Percentiles rank a stretch among this genome's conserved stretches.
Conservation (phyloP, 805 yeast genomes). For the Cyberlindnera xylosilytica region DNA sequence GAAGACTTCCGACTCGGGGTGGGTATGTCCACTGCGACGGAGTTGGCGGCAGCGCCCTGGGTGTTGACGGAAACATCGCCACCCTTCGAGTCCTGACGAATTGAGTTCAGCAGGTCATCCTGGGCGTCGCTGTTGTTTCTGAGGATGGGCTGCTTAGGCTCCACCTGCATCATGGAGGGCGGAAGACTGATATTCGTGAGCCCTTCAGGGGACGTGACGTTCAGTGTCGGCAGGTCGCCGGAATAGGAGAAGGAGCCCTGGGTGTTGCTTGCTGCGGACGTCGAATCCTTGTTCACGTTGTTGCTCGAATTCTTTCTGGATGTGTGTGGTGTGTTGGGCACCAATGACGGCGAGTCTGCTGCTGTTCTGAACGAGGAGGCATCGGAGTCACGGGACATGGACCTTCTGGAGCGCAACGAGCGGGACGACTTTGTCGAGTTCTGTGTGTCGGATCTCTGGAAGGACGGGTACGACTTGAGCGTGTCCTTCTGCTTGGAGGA, state of each 20-base stretch:
- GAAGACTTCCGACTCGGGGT: slow-evolving; percentile 26
- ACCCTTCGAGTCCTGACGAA: slow-evolving; percentile 5
- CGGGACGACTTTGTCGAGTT: slow-evolving; percentile 46
- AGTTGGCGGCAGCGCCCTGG: not conserved
- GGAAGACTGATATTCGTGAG: slow-evolving; percentile 42
- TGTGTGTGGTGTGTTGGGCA: slow-evolving; percentile 26
- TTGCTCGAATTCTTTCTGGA: slow-evolving; percentile 26
- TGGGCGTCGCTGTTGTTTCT: slow-evolving; percentile 40
- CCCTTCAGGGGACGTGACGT: slow-evolving; percentile 29
- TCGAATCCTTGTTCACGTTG: slow-evolving; percentile 14
- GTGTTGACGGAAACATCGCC: slow-evolving; percentile 11
- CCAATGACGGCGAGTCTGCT: slow-evolving; percentile 26
- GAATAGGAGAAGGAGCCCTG: slow-evolving; percentile 7
- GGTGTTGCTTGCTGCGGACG: slow-evolving; percentile 9
- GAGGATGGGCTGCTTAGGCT: slow-evolving; percentile 73
- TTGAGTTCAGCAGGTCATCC: slow-evolving; percentile 18
- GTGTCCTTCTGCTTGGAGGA: slow-evolving; percentile 30
- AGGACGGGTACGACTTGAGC: slow-evolving; percentile 35
- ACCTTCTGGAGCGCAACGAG: slow-evolving; percentile 36
- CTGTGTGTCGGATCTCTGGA: slow-evolving; percentile 53
- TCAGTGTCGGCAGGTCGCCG: slow-evolving; percentile 21
- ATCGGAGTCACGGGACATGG: slow-evolving; percentile 27
- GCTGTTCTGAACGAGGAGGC: slow-evolving; percentile 33
- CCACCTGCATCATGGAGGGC: slow-evolving; percentile 65
- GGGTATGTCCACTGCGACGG: slow-evolving; percentile 22